A percentile compares a stretch with the other conserved stretches of the same genome.
These are phyloP conservation scores for Coemansia sp. DNA, from an alignment of 192 early-diverging fungal species.

Conservation along the genomic window DNA sequence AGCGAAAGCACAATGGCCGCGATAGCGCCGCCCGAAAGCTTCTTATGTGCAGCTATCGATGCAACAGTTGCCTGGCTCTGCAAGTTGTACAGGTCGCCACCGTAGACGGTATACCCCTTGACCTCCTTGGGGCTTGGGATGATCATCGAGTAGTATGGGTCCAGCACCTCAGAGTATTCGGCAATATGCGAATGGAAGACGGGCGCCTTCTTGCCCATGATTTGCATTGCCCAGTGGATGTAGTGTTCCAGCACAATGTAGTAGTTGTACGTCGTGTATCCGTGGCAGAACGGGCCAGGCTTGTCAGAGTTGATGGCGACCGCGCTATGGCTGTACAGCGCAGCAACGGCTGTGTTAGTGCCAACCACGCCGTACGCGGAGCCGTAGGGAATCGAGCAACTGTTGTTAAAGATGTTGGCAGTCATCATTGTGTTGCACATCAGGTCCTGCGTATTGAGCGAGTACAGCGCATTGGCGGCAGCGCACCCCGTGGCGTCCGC, in stretches of 20 bases:
- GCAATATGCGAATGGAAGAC: constrained; percentile 33
- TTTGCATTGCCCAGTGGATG: constrained; percentile 39
- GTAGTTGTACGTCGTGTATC: constrained; percentile 28
- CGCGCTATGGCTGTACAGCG: constrained; percentile 49
- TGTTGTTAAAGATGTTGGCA: constrained; percentile 19
- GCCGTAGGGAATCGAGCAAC: constrained; percentile 32
- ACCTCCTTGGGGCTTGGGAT: constrained; percentile 15
- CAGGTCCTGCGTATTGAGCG: constrained; percentile 30
- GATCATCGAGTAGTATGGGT: constrained; percentile 37
- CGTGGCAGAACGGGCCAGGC: constrained; percentile 11
- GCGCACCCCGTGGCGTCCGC: constrained; percentile 15
- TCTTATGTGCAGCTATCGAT: background rate
- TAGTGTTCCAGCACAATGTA: constrained; percentile 49
- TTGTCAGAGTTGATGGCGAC: background rate
- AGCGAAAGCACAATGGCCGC: constrained; percentile 16
- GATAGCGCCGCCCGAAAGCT: constrained; percentile 15
- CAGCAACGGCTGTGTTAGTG: constrained; percentile 33
- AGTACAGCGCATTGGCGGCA: constrained; percentile 20
- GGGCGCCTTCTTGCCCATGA: constrained; percentile 25
- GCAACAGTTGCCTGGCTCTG: background rate
- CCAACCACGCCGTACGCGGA: constrained; percentile 32
- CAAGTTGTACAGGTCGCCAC: constrained; percentile 36
- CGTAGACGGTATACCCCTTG: constrained; percentile 15
- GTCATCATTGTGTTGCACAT: constrained; percentile 36
- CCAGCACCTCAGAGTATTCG: constrained; percentile 34